Evolutionary conservation across 2,329 filamentous ascomycete genomes (phyloP), one percentile per base, ranked within the genome.

Genomic region (Fusarium verticillioides): DNA sequence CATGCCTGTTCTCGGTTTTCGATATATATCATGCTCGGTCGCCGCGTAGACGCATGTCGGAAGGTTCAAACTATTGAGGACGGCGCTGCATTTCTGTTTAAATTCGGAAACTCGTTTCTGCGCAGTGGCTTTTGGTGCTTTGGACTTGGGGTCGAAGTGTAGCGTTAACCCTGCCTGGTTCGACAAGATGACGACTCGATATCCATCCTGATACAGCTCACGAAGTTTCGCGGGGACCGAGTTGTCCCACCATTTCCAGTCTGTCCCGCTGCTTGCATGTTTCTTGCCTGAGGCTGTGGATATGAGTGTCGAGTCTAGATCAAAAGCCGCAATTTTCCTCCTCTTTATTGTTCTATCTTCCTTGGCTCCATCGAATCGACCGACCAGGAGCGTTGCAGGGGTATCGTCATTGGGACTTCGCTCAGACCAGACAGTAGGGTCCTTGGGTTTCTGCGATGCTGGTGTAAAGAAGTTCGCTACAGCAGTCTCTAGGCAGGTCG

Each of bases 201-300:
- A 97, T 36, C 91, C 94, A 74, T 96, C 89, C 16, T 83, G 72
- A 77, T 94, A 88, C 4, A 98, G 85, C 66, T 91, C 84, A 73
- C 87, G 89, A 23, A 99, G 81, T 59, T 85, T 89, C 1, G 81
- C 82, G 2, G 94, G 94, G 1, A 98, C 93, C 23, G 83, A 86
- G 19, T 83, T 76, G 80, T 97, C 85, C 94, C 95, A 98, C 96
- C 96, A 99, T 81, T 94, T 94, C 96, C 96, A 99, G 80, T 98
- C 96, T 8, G 86, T 85, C 0, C 91, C 89, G 73, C 91, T 89
- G 58, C 88, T 87, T 6, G 90, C 87, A 78, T 96, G 96, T 57
- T 89, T 92, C 82, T 94, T 96, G 12, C 95, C 95, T 0, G 95
- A 97, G 8, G 90, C 87, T 0, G 94, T 93, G 4, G 86, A 86